These are phyloP conservation scores for Monosporozyma solicola DNA, from an alignment of 805 yeast genomes.

Conservation along the genomic window DNA sequence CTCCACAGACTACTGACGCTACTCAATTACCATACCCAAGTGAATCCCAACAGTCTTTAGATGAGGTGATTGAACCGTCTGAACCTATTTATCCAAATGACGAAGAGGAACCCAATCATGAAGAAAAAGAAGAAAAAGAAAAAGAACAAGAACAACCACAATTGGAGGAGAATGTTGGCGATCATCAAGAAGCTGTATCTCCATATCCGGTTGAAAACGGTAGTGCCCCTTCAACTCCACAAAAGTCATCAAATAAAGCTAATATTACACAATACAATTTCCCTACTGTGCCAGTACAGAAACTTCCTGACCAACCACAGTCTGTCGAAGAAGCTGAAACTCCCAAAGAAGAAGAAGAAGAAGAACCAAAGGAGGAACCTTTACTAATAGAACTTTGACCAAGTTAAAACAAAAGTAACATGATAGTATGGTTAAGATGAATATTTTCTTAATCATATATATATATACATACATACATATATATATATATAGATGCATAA, in stretches of 20 bases:
- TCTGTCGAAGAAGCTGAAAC: conserved; percentile 7
- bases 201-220: not conserved
- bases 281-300: conserved; percentile 34
- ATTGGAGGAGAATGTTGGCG: not conserved
- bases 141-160: not conserved
- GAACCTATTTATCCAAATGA: conserved; percentile 27
- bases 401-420: not conserved
- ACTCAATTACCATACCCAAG: conserved; percentile 3
- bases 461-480: too few species aligned
- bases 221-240: not conserved
- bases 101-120: conserved; percentile 9
- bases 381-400: conserved; percentile 23
- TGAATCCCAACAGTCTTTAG: not conserved
- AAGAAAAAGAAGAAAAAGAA: not conserved
- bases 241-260: not conserved
- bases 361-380: conserved; percentile 18
- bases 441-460: not conserved
- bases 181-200: not conserved
- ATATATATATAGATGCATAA: not conserved
- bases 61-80: conserved; percentile 10
- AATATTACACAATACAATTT: conserved; percentile 32
- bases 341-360: conserved; percentile 8
- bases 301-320: conserved; percentile 5
- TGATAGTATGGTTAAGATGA: not conserved
- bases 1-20: not conserved